A percentile compares a stretch with the other conserved stretches of the same genome.
phyloP scores from a whole-genome alignment of 2,329 filamentous ascomycete species.

The Ophiosphaerella korrae region DNA sequence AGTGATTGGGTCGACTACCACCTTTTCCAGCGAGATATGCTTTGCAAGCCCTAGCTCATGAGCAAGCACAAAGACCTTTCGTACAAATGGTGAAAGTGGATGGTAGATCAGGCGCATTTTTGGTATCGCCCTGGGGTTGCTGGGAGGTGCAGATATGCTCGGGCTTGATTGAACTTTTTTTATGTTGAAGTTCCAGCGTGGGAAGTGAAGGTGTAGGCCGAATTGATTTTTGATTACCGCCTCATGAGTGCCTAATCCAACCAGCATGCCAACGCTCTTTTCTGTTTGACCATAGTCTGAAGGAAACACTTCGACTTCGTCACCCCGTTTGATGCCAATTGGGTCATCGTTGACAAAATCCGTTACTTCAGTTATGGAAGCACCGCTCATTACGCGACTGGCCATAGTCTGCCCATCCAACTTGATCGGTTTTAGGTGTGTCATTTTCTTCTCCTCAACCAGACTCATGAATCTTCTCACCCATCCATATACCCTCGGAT shows the following conservation, averaged over 20 bases:
- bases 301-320: slow-evolving; percentile 53
- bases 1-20: slow-evolving; percentile 35
- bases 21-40: slow-evolving; percentile 34
- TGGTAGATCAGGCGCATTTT: slow-evolving; percentile 42
- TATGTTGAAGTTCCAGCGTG: slow-evolving; percentile 46
- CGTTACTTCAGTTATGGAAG: slow-evolving; percentile 47
- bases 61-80: slow-evolving; percentile 38
- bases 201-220: slow-evolving; percentile 44
- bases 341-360: slow-evolving; percentile 60
- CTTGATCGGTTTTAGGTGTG: slow-evolving; percentile 50
- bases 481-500: slow-evolving; percentile 69
- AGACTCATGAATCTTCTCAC: slow-evolving; percentile 63
- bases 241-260: slow-evolving; percentile 35
- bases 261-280: slow-evolving; percentile 32
- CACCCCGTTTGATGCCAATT: slow-evolving; percentile 58
- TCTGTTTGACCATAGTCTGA: slow-evolving; percentile 40
- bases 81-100: slow-evolving; percentile 29
- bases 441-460: slow-evolving; percentile 50
- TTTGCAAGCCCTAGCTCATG: slow-evolving; percentile 30
- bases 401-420: slow-evolving; percentile 22
- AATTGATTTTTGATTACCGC: slow-evolving; percentile 34
- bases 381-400: slow-evolving; percentile 56
- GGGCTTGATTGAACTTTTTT: slow-evolving; percentile 7
- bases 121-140: slow-evolving; percentile 8
- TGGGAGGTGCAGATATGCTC: not conserved